Conservation (phyloP, 208 protist species). For the Trypanosoma rangeli region DNA sequence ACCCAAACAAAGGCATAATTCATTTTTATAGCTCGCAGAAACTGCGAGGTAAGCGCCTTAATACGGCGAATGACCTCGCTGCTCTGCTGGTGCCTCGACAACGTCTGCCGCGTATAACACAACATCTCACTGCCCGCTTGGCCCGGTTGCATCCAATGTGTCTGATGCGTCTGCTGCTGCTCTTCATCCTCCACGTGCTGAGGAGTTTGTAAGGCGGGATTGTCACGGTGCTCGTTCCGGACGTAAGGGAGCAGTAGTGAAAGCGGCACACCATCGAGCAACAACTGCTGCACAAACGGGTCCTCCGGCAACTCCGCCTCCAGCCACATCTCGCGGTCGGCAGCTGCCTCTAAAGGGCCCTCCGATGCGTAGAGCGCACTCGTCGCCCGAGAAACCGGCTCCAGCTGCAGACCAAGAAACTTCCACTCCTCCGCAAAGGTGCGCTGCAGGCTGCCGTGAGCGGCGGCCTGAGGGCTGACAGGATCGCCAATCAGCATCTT, state of each 20-base stretch:
- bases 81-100: constrained; percentile 36
- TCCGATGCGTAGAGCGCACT: constrained; percentile 47
- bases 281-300: constrained; percentile 41
- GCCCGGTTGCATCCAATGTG: not conserved
- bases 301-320: constrained; percentile 28
- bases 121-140: not conserved
- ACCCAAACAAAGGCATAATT: constrained; percentile 86
- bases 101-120: constrained; percentile 20
- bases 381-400: constrained; percentile 37
- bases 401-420: constrained; percentile 37
- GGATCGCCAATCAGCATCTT: constrained; percentile 43
- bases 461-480: constrained; percentile 27
- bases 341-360: constrained; percentile 62
- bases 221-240: not conserved
- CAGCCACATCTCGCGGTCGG: constrained; percentile 66
- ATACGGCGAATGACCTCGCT: constrained; percentile 38
- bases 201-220: not conserved
- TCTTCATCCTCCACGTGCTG: not conserved
- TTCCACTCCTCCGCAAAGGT: constrained; percentile 52
- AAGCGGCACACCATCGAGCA: constrained; percentile 49
- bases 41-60: constrained; percentile 31
- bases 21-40: constrained; percentile 31
- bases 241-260: constrained; percentile 30
- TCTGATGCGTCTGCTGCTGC: not conserved
- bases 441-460: constrained; percentile 47